Conservation (phyloP, 2,329 filamentous ascomycete species). For the Hypoxylon sp. region DNA sequence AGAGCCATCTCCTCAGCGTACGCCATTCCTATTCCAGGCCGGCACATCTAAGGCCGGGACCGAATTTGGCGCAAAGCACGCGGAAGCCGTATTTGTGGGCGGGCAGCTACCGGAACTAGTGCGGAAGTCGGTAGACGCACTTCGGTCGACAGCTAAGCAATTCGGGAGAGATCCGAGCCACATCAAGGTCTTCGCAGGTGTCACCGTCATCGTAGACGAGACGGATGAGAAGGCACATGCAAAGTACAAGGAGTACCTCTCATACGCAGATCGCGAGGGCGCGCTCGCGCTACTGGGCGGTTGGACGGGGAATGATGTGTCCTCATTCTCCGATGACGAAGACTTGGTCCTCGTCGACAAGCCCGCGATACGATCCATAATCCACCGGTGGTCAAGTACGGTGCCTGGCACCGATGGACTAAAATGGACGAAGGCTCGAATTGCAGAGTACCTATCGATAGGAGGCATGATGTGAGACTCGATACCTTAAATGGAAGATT, state of each 20-base stretch:
- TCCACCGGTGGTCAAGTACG: slow-evolving; percentile 52
- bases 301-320: slow-evolving; percentile 73
- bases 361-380: slow-evolving; percentile 60
- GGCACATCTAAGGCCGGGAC: slow-evolving; percentile 71
- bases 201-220: slow-evolving; percentile 63
- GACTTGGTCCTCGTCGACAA: slow-evolving; percentile 69
- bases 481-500: slow-evolving; percentile 1
- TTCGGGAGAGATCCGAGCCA: slow-evolving; percentile 68
- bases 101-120: slow-evolving; percentile 66
- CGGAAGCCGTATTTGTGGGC: slow-evolving; percentile 72
- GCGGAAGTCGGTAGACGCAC: slow-evolving; percentile 65
- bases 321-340: slow-evolving; percentile 68
- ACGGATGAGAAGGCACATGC: slow-evolving; percentile 67
- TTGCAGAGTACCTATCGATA: slow-evolving; percentile 59
- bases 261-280: slow-evolving; percentile 67
- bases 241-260: slow-evolving; percentile 65
- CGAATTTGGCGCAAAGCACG: slow-evolving; percentile 69
- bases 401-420: slow-evolving; percentile 63
- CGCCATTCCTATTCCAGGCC: slow-evolving; percentile 71
- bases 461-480: slow-evolving; percentile 51
- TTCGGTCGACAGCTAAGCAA: slow-evolving; percentile 63
- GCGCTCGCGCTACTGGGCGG: slow-evolving; percentile 69
- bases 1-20: slow-evolving; percentile 69
- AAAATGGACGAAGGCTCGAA: slow-evolving; percentile 59
- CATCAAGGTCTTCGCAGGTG: slow-evolving; percentile 68